Base-by-base conservation (phyloP, 768 basidiomycete genomes). In the Arthromyces matolae region DNA sequence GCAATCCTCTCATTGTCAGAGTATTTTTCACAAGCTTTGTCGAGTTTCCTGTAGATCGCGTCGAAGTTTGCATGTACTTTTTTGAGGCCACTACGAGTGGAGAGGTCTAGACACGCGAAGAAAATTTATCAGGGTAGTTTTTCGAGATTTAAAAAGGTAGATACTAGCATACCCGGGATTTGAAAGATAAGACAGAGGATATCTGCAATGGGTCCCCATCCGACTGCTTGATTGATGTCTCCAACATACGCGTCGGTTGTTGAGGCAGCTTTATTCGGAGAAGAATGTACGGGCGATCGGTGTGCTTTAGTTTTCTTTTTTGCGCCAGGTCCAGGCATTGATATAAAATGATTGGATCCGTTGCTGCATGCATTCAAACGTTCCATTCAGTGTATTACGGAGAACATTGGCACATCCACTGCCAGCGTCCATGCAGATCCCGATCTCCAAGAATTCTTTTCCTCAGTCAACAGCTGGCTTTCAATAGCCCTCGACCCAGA, bases 21-120 rank as follows among this genome's bases (percentile, higher is more conserved):
- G 51, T 77, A 67, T 12, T 62, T 65, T 1, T 70, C 58, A 53
- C 78, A 84, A 1, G 73, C 66, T n/a, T 65, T 64, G 37, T 83
- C 76, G 20, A 84, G 69, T 22, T 69, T 70, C 13, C 62, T 57
- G 50, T 76, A 80, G 28, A 83, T 71, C 2, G 64, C 64, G 34
- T 75, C 73, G 55, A 86, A 84, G 54, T 78, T 73, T 25, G 68
- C 64, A 58, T 85, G 80, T 5, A 84, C 69, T 55, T 78, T 81
- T 62, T 82, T 86, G 51, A 86, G 63, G 10, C 82, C 83, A 56
- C 71, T 76, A 24, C 80, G 69, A 12, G 67, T 77, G 5, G 71
- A 68, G 14, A 84, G 64, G 59, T 84, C 84, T 85, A 51, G 10
- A 48, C 9, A 32, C 34, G 50, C 4, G 8, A 18, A 14, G 16